Evolutionary conservation across 2,329 filamentous ascomycete genomes (phyloP).

Genomic region (Zymoseptoria crescenta): DNA sequence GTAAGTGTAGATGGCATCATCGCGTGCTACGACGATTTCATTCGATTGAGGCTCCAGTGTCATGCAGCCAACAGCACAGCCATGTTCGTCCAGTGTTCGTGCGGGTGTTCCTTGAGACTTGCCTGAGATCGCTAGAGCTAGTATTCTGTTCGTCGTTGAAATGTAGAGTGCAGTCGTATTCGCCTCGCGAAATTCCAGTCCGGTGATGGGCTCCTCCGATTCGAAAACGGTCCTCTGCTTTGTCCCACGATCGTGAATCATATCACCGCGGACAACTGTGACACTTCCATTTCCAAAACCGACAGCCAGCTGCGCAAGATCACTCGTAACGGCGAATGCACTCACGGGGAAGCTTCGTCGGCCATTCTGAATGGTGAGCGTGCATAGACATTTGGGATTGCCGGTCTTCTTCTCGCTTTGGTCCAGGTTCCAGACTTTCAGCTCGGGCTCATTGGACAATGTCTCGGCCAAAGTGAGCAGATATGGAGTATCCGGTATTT

Average conservation of each 20-base stretch:
- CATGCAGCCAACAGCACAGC: slow-evolving; percentile 94
- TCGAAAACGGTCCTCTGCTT: slow-evolving; percentile 93
- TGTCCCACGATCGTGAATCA: slow-evolving; percentile 90
- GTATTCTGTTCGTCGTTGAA: slow-evolving; percentile 77
- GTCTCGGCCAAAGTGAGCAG: slow-evolving; percentile 85
- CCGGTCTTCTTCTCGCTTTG: slow-evolving; percentile 92
- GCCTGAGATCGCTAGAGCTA: slow-evolving; percentile 79
- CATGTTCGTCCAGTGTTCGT: slow-evolving; percentile 78
- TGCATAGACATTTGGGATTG: slow-evolving; percentile 78
- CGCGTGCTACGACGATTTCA: slow-evolving; percentile 83
- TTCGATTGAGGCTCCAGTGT: slow-evolving; percentile 70
- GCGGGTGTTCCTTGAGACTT: slow-evolving; percentile 84
- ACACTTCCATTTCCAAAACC: slow-evolving; percentile 95
- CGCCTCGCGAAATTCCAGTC: slow-evolving; percentile 66
- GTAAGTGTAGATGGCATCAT: slow-evolving; percentile 95
- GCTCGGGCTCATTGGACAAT: slow-evolving; percentile 71
- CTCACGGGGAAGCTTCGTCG: slow-evolving; percentile 92
- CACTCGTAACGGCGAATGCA: slow-evolving; percentile 77
- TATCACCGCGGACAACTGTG: slow-evolving; percentile 83
- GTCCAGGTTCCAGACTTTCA: slow-evolving; percentile 97
- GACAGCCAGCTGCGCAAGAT: slow-evolving; percentile 85
- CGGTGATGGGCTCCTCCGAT: slow-evolving; percentile 91
- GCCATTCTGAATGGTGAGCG: slow-evolving; percentile 77
- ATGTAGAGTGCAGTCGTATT: slow-evolving; percentile 75
- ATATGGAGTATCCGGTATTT: slow-evolving; percentile 77